These are phyloP conservation scores for Asterella californica DNA, from an alignment of 225 moss, liverwort and hornwort genomes.

Conservation along the genomic window DNA sequence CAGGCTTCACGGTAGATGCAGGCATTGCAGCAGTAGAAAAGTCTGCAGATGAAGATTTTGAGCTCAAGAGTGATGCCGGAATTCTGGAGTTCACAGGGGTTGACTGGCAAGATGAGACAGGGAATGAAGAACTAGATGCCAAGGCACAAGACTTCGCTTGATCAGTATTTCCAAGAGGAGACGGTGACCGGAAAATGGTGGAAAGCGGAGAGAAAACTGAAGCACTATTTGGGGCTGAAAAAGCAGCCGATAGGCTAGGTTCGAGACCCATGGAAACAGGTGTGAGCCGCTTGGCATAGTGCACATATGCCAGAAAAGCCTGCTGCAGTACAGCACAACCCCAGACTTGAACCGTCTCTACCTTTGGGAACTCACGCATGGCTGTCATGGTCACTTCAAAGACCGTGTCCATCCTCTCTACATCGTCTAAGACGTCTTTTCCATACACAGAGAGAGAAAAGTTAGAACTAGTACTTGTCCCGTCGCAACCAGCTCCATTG, in stretches of 20 bases:
- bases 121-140: background rate
- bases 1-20: background rate
- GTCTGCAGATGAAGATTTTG: background rate
- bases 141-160: background rate
- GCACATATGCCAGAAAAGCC: constrained; percentile 19
- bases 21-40: background rate
- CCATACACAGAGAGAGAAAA: background rate
- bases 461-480: background rate
- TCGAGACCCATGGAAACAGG: constrained; percentile 19
- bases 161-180: background rate
- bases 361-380: constrained; percentile 20
- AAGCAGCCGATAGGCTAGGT: constrained; percentile 12
- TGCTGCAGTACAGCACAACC: constrained; percentile 23
- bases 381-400: constrained; percentile 23
- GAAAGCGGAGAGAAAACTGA: constrained; percentile 5
- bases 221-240: constrained; percentile 1
- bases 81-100: background rate
- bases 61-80: background rate
- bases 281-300: constrained; percentile 18
- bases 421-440: constrained; percentile 18
- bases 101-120: background rate
- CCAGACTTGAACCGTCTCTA: constrained; percentile 22
- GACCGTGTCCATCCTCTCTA: constrained; percentile 18
- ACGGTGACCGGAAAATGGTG: background rate
- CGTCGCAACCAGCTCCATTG: background rate